Evolutionary conservation across 352 stramenopile species (phyloP), one percentile per base, ranked within the genome.

Genomic region (Peronospora destructor): DNA sequence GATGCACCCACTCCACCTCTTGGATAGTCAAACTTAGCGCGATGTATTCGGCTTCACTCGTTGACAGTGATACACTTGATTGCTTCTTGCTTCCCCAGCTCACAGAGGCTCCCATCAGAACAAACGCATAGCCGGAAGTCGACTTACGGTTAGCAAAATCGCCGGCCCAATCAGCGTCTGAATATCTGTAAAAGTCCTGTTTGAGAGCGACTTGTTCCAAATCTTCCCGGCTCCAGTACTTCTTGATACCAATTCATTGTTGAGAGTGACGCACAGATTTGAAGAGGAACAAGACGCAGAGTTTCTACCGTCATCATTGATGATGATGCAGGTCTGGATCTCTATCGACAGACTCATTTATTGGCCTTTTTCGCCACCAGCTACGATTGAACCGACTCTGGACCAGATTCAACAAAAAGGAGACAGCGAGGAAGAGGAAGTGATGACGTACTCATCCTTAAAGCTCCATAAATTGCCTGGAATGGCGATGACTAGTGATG

Each of bases 301-400:
- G 7, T 92, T 92, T 38, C 30, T 86, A 28, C 61, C 82, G 26
- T 75, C 63, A 16, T 69, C 76, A n/a, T 57, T 81, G 5, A 63
- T 93, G 53, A 91, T 93, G 83, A 90, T 93, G 78, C 83, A 93
- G 56, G 59, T 90, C 19, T 93, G 79, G 83, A 74, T 65, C 6
- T 91, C 79, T 0, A 85, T 93, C 44, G 78, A 93, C 44, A 76
- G 73, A 3, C 63, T 90, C 7, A 84, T 93, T 45, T 93, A 85
- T 41, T 77, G 80, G 0, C 79, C 83, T 2, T 53, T 93, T 16
- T 68, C 83, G n/a, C 68, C 77, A 2, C 83, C 79, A 10, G 65
- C 60, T 16, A 75, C 77, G n/a, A 66, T 92, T 35, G 56, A 84
- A 26, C 39, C 38, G 7, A 56, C 50, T 0, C 34, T 49, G n/a